A percentile compares a stretch with the other conserved stretches of the same genome.
Conservation (phyloP, 23 red algal species). For the Gracilaria caudata region DNA sequence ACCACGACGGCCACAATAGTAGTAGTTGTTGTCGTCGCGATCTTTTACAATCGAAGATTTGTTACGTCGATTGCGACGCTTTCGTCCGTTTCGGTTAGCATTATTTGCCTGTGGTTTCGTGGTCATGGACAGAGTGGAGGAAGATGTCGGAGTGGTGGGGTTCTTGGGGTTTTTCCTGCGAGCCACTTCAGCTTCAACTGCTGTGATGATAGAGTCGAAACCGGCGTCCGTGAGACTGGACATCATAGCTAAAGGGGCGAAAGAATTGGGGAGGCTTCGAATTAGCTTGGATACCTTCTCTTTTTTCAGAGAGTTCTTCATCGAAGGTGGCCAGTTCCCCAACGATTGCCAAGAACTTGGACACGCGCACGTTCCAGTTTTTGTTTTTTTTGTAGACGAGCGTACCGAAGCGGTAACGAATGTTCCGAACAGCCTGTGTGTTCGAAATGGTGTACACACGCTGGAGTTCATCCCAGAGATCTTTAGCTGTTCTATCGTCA, state of each 20-base stretch:
- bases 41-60: neutral
- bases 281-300: neutral
- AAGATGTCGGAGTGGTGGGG: neutral
- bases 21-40: constrained; percentile 13
- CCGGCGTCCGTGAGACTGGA: neutral
- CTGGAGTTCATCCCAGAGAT: constrained; percentile 8
- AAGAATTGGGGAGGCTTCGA: neutral
- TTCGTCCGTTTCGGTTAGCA: neutral
- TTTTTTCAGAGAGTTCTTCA: constrained; percentile 30
- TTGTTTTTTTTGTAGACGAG: neutral
- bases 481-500: neutral
- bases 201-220: neutral
- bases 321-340: constrained; percentile 1
- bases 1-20: constrained; percentile 1
- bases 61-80: neutral
- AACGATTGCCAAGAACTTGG: neutral
- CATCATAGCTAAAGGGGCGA: constrained; percentile 28
- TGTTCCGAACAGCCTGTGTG: constrained; percentile 8
- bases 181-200: neutral
- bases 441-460: neutral
- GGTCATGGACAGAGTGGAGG: neutral
- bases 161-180: neutral
- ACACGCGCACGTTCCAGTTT: neutral
- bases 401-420: neutral
- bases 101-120: neutral